Base-by-base conservation (phyloP, 306 rosid genomes). In the Inga oerstediana region DNA sequence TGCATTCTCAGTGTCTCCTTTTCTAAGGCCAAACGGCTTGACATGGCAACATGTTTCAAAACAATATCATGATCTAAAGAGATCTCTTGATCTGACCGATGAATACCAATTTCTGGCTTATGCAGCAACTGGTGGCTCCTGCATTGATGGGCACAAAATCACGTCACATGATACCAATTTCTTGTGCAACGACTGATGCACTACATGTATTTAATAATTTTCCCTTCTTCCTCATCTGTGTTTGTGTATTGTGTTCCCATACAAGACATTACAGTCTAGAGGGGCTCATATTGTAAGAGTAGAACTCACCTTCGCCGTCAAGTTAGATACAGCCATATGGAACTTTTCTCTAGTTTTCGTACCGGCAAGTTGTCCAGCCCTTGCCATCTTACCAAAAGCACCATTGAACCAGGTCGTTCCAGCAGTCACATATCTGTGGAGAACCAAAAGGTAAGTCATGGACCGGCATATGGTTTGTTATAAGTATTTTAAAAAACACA, bases 351-450 rank as follows among this genome's bases (percentile, higher is more conserved):
- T 91, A 37, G 98, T 96, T 88, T 92, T 96, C 15, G 98, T 66
- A 69, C 98, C 87, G 4, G 99, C 98, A 75, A 84, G 92, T 45
- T 93, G 94, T 51, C 99, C 98, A 4, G 90, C 99, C 89, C 86
- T 93, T 27, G 97, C 92, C 80, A 92, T 97, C 87, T 90, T 94
- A 79, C 89, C 85, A 79, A 96, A 96, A 77, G 99, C 98, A 76
- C 97, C 98, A 80, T 91, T 96, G 74, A 96, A 81, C 99, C 99
- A 96, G 10, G 98, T 76, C 56, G 97, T 83, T 81, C 99, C 92
- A 0, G 94, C 92, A 17, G 94, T 90, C 75, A 92, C 98, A 54
- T 94, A 96, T 90, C 99, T 96, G 89, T 79, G 77, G 71, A 80
- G 71, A 59, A 81, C 37, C 80, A 82, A 49, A 20, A 70, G 46